These are phyloP conservation scores for Boletus subparvulus DNA, from an alignment of 768 basidiomycete species.

Conservation along the genomic window DNA sequence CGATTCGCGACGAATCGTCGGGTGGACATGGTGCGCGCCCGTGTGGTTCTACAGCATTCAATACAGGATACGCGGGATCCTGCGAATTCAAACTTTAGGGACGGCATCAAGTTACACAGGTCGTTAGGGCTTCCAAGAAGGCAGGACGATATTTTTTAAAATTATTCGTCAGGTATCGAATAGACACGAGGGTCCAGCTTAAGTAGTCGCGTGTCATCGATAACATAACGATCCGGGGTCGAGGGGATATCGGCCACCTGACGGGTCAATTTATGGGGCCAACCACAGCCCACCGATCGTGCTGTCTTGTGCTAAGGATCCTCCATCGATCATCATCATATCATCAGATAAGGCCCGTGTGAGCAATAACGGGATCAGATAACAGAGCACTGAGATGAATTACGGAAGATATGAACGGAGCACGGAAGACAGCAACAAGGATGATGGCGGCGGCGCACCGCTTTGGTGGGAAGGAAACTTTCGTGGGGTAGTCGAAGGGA, in stretches of 20 bases:
- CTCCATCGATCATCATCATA: constrained; percentile 8
- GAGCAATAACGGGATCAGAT: background rate
- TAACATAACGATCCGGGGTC: background rate
- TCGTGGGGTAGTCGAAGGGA: background rate
- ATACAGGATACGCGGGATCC: background rate
- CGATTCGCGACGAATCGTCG: constrained; percentile 15
- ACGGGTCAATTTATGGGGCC: background rate
- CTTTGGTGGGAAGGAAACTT: constrained; percentile 12
- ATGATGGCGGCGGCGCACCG: constrained; percentile 4
- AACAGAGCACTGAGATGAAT: background rate
- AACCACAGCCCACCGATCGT: background rate
- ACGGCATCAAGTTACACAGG: background rate
- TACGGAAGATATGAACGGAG: constrained; percentile 12
- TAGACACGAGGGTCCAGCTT: background rate
- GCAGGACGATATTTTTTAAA: background rate
- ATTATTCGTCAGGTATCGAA: background rate
- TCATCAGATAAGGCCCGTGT: constrained; percentile 11
- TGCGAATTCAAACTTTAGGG: background rate
- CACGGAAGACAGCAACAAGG: background rate
- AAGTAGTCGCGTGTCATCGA: background rate
- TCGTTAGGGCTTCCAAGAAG: background rate
- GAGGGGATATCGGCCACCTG: background rate
- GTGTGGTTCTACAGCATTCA: background rate
- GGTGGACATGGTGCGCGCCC: background rate
- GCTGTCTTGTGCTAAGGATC: background rate